Evolutionary conservation across 148 eudicot species (phyloP), one percentile per base, ranked within the genome.

Genomic region (Rhododendron ferrugineum): DNA sequence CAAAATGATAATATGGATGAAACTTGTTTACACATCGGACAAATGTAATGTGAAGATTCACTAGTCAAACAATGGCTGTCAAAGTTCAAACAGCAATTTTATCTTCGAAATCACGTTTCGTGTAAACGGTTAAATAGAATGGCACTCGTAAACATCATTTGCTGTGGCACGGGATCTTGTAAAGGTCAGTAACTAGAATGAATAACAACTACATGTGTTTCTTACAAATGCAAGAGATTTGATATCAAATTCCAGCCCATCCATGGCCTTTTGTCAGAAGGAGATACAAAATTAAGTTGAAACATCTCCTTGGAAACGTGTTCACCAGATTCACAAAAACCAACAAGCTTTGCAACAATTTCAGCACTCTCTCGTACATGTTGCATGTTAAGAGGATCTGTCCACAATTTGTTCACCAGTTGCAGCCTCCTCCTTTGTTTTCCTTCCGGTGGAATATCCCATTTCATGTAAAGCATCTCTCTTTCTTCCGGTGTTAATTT

Each of bases 191-290:
- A 10, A 30, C 32, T 52, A 79, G 30, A 50, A 50, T 14, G 23
- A 79, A 6, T 50, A 14, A 79, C 0, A 30, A 6, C n/a, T 44
- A 50, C 82, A 6, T 4, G 10, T 2, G 23, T 73, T 60, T 56
- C 16, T 84, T 91, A 97, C 92, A 97, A 70, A 82, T 95, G 99
- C 82, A 97, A 90, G 47, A 97, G 91, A 87, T 95, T 97, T 5
- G 99, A 95, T 86, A 97, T 90, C 89, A 94, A 86, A 79, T 93
- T 95, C 99, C 99, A 95, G 11, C 98, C 98, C 98, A 95, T 94
- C 99, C 99, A 94, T 72, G 93, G 84, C 90, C 95, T 95, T 88
- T 94, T 95, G 77, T 95, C 99, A 74, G 90, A 88, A 47, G 93
- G 94, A 14, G 95, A 87, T 54, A 85, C 95, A 84, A 97, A 95